Evolutionary conservation across 257 asterid genomes (phyloP), one percentile per base, ranked within the genome.

Genomic region (Ajuga chamaepitys): DNA sequence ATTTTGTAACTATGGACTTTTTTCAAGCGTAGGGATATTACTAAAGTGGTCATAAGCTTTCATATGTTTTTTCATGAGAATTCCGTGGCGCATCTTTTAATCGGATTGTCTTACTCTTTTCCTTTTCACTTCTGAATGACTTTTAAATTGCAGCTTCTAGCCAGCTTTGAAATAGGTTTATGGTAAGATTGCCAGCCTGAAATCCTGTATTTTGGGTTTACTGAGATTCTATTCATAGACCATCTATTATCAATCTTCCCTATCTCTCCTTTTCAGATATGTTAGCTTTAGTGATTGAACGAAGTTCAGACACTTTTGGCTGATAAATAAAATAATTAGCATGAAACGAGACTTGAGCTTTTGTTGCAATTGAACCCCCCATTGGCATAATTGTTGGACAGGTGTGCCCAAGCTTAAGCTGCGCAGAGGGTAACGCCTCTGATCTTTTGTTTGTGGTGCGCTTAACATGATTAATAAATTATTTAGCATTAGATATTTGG

Each of bases 1-100:
- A n/a, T 38, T 21, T 62, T 45, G 32, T 34, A 32, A 17, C 16
- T 32, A 38, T 76, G 38, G 42, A 47, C 74, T 66, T 64, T 38
- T 51, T 21, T 51, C 44, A 38, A 46, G 26, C 62, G 34, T 62
- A 22, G 34, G 32, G 20, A 53, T 20, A 20, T 46, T 50, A 16
- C 16, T 11, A 44, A 67, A 37, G 14, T 18, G 25, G 40, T 30
- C 52, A 32, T 53, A 9, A 52, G 20, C n/a, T 28, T 26, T 67
- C 20, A 28, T 22, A 72, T 8, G 38, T 51, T 12, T 34, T 69
- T 57, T 25, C 60, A 16, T 12, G 24, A 50, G 51, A 40, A 11
- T 41, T 57, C n/a, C 28, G 16, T 26, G 54, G 46, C 57, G 30
- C 56, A 64, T 58, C 7, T 62, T 66, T 48, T 7, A 54, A 12